A percentile compares a stretch with the other conserved stretches of the same genome.
Conservation (phyloP, 257 asterid species). For the Anisodus tanguticus region DNA sequence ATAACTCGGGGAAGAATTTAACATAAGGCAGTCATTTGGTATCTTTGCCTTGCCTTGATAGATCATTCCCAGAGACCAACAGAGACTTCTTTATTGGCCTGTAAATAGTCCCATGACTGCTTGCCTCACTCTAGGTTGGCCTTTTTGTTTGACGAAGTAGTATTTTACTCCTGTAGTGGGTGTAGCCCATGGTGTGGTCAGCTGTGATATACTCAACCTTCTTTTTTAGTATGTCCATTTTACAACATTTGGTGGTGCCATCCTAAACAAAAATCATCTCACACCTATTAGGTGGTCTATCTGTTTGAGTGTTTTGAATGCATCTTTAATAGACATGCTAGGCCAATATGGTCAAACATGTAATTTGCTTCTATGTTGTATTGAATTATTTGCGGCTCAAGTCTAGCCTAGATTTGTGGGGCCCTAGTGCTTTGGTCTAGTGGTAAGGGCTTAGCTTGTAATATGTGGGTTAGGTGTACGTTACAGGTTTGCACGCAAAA, state of each 20-base stretch:
- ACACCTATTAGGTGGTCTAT: neutral
- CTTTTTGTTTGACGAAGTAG: neutral
- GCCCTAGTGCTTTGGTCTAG: neutral
- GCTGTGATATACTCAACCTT: neutral
- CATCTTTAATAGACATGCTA: neutral
- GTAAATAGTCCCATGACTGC: neutral
- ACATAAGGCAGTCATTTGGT: neutral
- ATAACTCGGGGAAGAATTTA: neutral
- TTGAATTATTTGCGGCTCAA: neutral
- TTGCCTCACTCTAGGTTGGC: neutral
- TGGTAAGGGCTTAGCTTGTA: neutral
- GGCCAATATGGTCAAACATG: neutral
- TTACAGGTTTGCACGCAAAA: neutral
- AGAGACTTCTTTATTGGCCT: neutral
- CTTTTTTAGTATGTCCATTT: neutral
- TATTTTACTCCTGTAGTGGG: neutral
- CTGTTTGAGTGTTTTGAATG: neutral
- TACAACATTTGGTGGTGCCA: neutral
- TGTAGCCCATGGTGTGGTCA: neutral
- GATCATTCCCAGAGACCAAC: neutral
- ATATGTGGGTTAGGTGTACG: neutral
- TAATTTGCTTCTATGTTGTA: neutral
- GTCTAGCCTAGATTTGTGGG: neutral
- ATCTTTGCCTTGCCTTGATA: neutral
- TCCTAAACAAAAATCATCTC: neutral